A percentile compares a stretch with the other conserved stretches of the same genome.
These are phyloP conservation scores for Dryadomyces sulphureus DNA, from an alignment of 2,329 filamentous ascomycete species.

Conservation along the genomic window DNA sequence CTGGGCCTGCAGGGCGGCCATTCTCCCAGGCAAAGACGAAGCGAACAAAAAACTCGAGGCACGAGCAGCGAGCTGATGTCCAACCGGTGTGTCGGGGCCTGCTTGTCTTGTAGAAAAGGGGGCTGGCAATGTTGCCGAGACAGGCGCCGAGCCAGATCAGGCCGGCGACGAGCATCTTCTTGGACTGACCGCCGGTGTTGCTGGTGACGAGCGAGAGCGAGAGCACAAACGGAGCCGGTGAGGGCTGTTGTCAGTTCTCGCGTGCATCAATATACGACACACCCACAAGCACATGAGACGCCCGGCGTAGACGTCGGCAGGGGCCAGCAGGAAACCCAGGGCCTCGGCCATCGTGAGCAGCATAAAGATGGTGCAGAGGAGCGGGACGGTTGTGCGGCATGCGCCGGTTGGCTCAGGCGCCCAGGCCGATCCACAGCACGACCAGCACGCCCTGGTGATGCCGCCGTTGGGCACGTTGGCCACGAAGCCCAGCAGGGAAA, in stretches of 20 bases:
- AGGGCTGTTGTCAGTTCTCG: slow-evolving; percentile 21
- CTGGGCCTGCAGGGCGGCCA: too few species aligned
- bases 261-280: too few species aligned
- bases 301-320: slow-evolving; percentile 31
- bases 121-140: slow-evolving; percentile 44
- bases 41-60: slow-evolving; percentile 23
- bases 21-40: slow-evolving; percentile 25
- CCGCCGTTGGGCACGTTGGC: slow-evolving; percentile 42
- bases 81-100: slow-evolving; percentile 25
- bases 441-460: slow-evolving; percentile 36
- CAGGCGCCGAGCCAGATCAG: slow-evolving; percentile 7
- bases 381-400: slow-evolving; percentile 31
- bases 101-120: slow-evolving; percentile 46
- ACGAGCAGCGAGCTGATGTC: slow-evolving; percentile 28
- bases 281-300: slow-evolving; percentile 38
- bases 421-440: slow-evolving; percentile 44
- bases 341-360: slow-evolving; percentile 44
- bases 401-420: slow-evolving; percentile 26
- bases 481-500: slow-evolving; percentile 37
- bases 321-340: slow-evolving; percentile 41
- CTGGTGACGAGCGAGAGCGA: slow-evolving; percentile 29
- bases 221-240: slow-evolving; percentile 26
- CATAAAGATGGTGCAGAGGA: slow-evolving; percentile 40
- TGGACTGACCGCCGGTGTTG: slow-evolving; percentile 41
- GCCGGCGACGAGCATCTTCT: slow-evolving; percentile 36